Conservation (phyloP, 2,329 filamentous ascomycete genomes). For the Pestalotiopsis sp. region DNA sequence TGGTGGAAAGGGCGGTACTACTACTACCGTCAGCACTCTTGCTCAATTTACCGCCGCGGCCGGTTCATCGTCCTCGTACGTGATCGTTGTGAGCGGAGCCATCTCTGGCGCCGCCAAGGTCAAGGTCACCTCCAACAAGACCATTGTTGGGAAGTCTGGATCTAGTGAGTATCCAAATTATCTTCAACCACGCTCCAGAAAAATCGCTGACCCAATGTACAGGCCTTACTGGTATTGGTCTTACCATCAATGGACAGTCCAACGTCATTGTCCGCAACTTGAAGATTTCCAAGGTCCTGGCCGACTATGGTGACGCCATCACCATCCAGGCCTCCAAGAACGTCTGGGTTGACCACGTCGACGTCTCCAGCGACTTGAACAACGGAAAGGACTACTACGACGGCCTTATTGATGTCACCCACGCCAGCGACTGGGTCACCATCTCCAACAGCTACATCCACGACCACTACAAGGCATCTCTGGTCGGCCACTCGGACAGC, state of each 20-base stretch:
- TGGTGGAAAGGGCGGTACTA: slow-evolving; percentile 56
- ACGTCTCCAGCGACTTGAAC: slow-evolving; percentile 61
- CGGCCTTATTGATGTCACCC: slow-evolving; percentile 65
- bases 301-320: slow-evolving; percentile 60
- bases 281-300: slow-evolving; percentile 58
- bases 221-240: slow-evolving; percentile 46
- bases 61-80: slow-evolving; percentile 43
- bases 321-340: slow-evolving; percentile 59
- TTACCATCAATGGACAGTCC: slow-evolving; percentile 52
- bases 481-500: slow-evolving; percentile 60
- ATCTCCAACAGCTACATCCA: slow-evolving; percentile 44
- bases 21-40: slow-evolving; percentile 56
- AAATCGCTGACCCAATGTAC: not conserved
- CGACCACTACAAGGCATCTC: slow-evolving; percentile 48
- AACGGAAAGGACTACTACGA: slow-evolving; percentile 73
- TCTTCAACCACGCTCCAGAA: not conserved
- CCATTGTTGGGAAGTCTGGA: slow-evolving; percentile 48
- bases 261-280: slow-evolving; percentile 69
- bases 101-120: slow-evolving; percentile 47
- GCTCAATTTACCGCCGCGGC: slow-evolving; percentile 53
- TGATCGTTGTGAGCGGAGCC: slow-evolving; percentile 48
- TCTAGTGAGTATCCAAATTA: slow-evolving; percentile 28
- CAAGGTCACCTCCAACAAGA: slow-evolving; percentile 51
- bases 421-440: slow-evolving; percentile 64
- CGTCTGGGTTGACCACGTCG: slow-evolving; percentile 70